Evolutionary conservation across 2,329 filamentous ascomycete genomes (phyloP), one percentile per base, ranked within the genome.

Genomic region (Pestalotiopsis sp.): DNA sequence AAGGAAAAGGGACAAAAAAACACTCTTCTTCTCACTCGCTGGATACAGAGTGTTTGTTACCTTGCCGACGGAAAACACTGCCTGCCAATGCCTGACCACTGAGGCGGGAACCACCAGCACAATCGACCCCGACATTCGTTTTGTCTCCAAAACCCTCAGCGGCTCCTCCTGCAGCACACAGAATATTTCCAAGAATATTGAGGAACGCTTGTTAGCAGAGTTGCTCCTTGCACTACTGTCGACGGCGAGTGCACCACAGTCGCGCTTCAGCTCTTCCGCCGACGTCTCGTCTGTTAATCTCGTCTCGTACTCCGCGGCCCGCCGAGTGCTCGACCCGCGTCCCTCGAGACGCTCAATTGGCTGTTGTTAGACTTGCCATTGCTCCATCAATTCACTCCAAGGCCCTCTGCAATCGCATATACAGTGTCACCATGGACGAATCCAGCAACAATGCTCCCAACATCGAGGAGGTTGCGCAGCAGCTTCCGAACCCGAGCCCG

Each of bases 391-490:
- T 62, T 63, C 31, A n/a, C 39, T 31, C 23, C 59, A 52, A 49
- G 31, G 66, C 56, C 12, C 25, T n/a, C n/a, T 23, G 11, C 13
- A 52, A 31, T 20, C 59, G 4, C n/a, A 58, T 62, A n/a, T 52
- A n/a, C 17, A 23, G 45, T 52, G 7, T 9, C 45, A 67, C 14
- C 41, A 67, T 67, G 66, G 27, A 23, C 66, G 39, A 62, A 9
- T 67, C 66, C 14, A 67, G 11, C 39, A 7, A 62, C n/a, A 56
- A 67, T 59, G 64, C 12, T 23, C 27, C 57, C 52, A 56, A 14
- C 25, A 23, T 66, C n/a, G 64, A 66, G 64, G 27, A 59, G 20
- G 49, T 66, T 17, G 63, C 36, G 45, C 63, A 66, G 25, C 20
- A 56, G 14, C 41, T 52, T n/a, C 66, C 64, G 6, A 45, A 64